Conservation (phyloP, 1,284 basidiomycete species). For the Cutaneotrichosporon mucoides region DNA sequence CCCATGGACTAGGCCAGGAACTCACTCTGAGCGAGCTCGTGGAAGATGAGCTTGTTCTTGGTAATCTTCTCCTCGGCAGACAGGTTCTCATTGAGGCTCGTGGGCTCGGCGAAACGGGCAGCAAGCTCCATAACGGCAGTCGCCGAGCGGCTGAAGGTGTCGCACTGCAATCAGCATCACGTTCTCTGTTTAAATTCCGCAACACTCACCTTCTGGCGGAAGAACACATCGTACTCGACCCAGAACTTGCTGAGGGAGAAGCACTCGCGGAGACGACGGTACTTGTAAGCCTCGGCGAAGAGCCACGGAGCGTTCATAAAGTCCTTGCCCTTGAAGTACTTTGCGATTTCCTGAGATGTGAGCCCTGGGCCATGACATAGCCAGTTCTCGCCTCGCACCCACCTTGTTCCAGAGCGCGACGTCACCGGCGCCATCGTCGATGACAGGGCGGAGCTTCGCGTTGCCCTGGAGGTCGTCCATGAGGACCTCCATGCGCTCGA, state of each 20-base stretch:
- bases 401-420: constrained; percentile 94
- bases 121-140: constrained; percentile 92
- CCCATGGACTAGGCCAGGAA: too few relatives aligned
- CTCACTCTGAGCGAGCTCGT: constrained; percentile 81
- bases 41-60: constrained; percentile 84
- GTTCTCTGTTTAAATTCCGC: too few relatives aligned
- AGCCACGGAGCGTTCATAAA: constrained; percentile 95
- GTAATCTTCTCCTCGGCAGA: constrained; percentile 58
- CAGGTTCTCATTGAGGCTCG: constrained; percentile 22
- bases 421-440: constrained; percentile 91
- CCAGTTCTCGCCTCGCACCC: constrained; percentile 24
- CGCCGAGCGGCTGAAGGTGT: constrained; percentile 88
- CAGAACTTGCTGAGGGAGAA: constrained; percentile 91
- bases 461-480: constrained; percentile 78
- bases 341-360: constrained; percentile 63
- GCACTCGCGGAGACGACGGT: constrained; percentile 90
- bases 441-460: constrained; percentile 73
- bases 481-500: constrained; percentile 77
- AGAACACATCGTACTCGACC: constrained; percentile 76
- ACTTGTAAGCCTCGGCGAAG: constrained; percentile 97
- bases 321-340: constrained; percentile 91
- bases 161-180: constrained; percentile 56
- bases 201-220: constrained; percentile 65
- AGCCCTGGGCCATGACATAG: background rate
- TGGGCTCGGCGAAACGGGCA: constrained; percentile 82